Evolutionary conservation across 176 grass and related monocot genomes (phyloP).

Genomic region (Oryza coarctata): DNA sequence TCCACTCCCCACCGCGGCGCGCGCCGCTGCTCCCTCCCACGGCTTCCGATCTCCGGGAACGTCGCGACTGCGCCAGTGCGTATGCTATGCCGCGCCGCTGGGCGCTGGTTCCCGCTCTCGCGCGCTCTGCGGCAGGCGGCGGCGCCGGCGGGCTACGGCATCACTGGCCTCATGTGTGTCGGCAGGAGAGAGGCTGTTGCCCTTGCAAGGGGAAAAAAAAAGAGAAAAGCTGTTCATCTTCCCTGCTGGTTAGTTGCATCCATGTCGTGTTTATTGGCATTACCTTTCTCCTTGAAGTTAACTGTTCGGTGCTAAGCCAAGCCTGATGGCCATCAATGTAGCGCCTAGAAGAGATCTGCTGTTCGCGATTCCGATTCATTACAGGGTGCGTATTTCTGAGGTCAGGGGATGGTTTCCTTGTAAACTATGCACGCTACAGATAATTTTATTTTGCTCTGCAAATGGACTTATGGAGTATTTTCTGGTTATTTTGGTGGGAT

Average conservation of each 20-base stretch:
- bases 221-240: neutral
- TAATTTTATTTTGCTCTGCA: neutral
- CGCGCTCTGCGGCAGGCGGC: neutral
- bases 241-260: neutral
- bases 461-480: neutral
- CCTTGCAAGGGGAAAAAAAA: neutral
- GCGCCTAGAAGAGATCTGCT: neutral
- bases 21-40: neutral
- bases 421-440: neutral
- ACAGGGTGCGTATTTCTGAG: neutral
- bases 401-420: neutral
- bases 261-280: neutral
- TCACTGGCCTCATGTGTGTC: neutral
- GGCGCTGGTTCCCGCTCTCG: neutral
- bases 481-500: neutral
- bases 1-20: neutral
- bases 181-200: neutral
- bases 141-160: neutral
- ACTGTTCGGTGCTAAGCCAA: neutral
- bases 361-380: neutral
- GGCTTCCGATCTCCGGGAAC: neutral
- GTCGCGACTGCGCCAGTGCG: neutral
- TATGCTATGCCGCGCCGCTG: neutral
- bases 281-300: neutral
- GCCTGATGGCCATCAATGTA: neutral